Evolutionary conservation across 495 filamentous ascomycete species (phyloP).

Genomic region (Podospora australis): DNA sequence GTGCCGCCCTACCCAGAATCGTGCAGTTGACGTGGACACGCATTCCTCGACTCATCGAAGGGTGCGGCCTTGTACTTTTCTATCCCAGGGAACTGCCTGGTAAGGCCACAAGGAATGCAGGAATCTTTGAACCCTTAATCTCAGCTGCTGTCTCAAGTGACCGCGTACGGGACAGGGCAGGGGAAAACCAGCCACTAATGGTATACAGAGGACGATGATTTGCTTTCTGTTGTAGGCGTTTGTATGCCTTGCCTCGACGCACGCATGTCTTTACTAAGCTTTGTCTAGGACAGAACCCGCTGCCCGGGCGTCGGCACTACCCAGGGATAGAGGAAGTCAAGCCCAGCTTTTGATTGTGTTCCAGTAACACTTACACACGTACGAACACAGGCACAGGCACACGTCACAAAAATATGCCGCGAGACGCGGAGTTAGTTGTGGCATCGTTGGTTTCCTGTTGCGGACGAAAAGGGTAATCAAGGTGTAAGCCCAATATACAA

Average conservation of each 20-base stretch:
- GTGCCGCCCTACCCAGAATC: background rate
- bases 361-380: background rate
- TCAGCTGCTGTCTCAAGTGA: slow-evolving; percentile 1
- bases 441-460: background rate
- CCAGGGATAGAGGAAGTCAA: background rate
- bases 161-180: background rate
- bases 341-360: background rate
- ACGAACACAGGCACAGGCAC: background rate
- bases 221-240: background rate
- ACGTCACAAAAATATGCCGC: too few relatives aligned
- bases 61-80: background rate
- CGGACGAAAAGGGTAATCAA: background rate
- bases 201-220: background rate
- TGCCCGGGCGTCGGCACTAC: background rate
- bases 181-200: background rate
- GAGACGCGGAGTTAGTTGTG: too few relatives aligned
- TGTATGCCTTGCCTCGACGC: background rate
- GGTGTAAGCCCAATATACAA: background rate
- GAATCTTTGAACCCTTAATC: slow-evolving; percentile 2
- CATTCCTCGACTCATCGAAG: background rate
- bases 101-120: slow-evolving; percentile 1
- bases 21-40: background rate
- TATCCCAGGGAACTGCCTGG: background rate
- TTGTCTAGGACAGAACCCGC: background rate
- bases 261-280: background rate